Base-by-base conservation (phyloP, 2,329 filamentous ascomycete species). In the Penicillium expansum region DNA sequence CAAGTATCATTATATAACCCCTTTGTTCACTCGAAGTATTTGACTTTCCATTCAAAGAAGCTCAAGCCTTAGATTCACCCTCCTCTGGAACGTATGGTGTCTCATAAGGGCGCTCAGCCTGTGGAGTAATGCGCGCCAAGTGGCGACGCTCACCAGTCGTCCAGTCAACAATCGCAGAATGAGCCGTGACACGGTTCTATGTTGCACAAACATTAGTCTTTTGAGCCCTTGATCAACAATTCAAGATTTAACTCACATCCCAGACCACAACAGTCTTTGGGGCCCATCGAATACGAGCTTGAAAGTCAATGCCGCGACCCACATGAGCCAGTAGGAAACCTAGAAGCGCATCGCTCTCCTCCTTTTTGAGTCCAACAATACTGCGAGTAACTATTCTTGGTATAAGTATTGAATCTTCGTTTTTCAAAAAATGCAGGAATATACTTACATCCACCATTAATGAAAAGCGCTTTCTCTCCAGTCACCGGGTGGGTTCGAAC, bases 401-500 rank as follows among this genome's bases (percentile, higher is more conserved):
- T 5, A 67, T 70, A 7, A 60, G 56, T 13, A 5, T 6, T 18
- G 9, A 14, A 1, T 13, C 5, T 6, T 3, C 7, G n/a, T n/a
- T 9, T 2, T 35, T 1, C n/a, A 0, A 35, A 10, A 3, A 45
- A 4, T 9, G 9, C 10, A 6, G 2, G 20, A 42, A 11, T 2
- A 8, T 5, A 60, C 62, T 60, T 47, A 67, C 62, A 67, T 8
- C 62, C 64, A 9, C 39, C 49, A 59, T 77, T 77, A 51, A 77
- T 64, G 57, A 73, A 79, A 48, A 77, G 63, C 5, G 73, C 71
- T 48, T 67, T 67, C 52, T 67, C 64, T 5, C 64, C 62, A 14
- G 65, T 67, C 47, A 71, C 73, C 42, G 76, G 71, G 30, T 74
- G 71, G 0, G 75, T 77, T 14, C 74, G 51, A 45, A 94, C 83